Evolutionary conservation across 192 early-diverging fungal genomes (phyloP), one percentile per base, ranked within the genome.

Genomic region (Coemansia sp.): DNA sequence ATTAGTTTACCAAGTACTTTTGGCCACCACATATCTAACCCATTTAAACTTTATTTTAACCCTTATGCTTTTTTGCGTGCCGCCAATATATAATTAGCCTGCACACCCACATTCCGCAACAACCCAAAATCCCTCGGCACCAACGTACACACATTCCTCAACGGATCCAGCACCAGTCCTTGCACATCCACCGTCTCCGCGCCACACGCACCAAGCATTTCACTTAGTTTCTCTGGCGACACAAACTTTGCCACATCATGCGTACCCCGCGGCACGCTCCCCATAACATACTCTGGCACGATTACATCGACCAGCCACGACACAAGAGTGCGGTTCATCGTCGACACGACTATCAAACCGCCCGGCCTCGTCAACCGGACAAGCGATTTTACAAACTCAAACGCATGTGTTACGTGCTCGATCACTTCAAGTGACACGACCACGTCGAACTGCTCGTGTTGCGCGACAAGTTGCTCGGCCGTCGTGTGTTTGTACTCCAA

Each of bases 361-460:
- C 82, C 86, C 0, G 90, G 88, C 18, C 85, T 86, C 21, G 87
- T 66, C 28, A 97, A 76, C 38, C 84, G 58, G 24, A 82, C 66
- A 46, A 90, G 87, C 1, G 85, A 77, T n/a, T 70, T 62, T 6
- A 95, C 79, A 71, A 98, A 97, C 18, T 67, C 67, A 4, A 67
- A 56, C 0, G 91, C 88, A 61, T 93, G 81, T 12, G 73, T 79
- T 5, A 98, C 96, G 68, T 97, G 94, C 77, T 98, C 96, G 51
- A 97, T 88, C 25, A 97, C 91, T 68, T 98, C 96, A 68, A 95
- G 73, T 1, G 90, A 90, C 14, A 85, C 85, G 8, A 98, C 92
- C 14, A 84, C 79, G 73, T 96, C 94, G 68, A 92, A 97, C 20
- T 21, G 5, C 1, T 5, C 54, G 18, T 21, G 28, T n/a, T 67